Base-by-base conservation (phyloP, 352 stramenopile genomes). In the Globisporangium okanoganense region DNA sequence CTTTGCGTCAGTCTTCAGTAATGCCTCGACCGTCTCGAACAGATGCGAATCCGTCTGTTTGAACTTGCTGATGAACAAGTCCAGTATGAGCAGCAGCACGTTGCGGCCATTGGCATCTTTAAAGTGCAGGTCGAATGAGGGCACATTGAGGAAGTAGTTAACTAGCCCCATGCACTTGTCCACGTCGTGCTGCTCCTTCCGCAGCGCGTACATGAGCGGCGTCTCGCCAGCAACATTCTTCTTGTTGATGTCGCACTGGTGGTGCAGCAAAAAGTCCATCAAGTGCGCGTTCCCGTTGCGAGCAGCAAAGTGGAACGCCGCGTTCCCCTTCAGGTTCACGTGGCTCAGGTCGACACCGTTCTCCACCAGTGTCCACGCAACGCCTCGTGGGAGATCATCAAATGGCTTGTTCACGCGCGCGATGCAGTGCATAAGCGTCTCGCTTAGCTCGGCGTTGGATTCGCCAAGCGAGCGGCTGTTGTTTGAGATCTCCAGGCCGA, bases 361-460 rank as follows among this genome's bases (percentile, higher is more conserved):
- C 51, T 90, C 82, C 14, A 89, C 58, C 10, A 92, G 67, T 14
- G 69, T 75, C 80, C 79, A 92, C 6, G 82, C 82, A 40, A 92
- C 74, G 16, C 59, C 71, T 18, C 71, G 68, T 1, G 72, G 76
- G 0, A 85, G 65, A 18, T 74, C 66, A 8, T 78, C 70, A 47
- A 92, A 90, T 13, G 60, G 69, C 45, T 79, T 72, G 16, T 74
- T 56, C 4, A 82, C 78, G 33, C 76, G 76, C 8, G 77, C 78
- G 27, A 92, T 64, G 0, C 76, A 75, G 58, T 92, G 82, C 25
- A 92, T 49, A 5, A 92, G 66, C 9, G 78, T 84, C 31, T 92
- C 72, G 0, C 70, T 70, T 20, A 59, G 47, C 24, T 52, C 45
- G 4, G 63, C 59, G 31, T 90, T 92, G 7, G 62, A n/a, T 9